These are phyloP conservation scores for Moesziomyces sp. DNA, from an alignment of 1,284 basidiomycete species.

Conservation along the genomic window DNA sequence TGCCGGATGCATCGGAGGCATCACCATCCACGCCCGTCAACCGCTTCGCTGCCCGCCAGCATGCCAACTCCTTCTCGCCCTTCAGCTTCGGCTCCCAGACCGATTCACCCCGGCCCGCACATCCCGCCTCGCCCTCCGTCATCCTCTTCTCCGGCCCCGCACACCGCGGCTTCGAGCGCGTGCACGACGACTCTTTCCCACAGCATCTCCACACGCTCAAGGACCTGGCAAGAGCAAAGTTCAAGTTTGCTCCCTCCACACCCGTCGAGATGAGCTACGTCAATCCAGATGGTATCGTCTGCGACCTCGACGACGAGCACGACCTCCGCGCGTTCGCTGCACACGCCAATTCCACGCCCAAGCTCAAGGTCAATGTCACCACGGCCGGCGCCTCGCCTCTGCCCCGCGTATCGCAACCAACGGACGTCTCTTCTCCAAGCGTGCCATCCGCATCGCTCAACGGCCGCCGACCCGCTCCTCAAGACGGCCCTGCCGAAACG, in stretches of 20 bases:
- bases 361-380: constrained; percentile 38
- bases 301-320: constrained; percentile 50
- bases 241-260: constrained; percentile 18
- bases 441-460: too few relatives aligned
- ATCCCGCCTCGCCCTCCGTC: constrained; percentile 28
- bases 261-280: constrained; percentile 47
- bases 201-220: constrained; percentile 18
- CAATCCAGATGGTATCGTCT: constrained; percentile 44
- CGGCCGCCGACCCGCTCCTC: too few relatives aligned
- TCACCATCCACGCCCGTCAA: constrained; percentile 25
- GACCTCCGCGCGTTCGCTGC: constrained; percentile 51
- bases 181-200: constrained; percentile 37
- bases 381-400: not conserved
- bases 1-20: not conserved
- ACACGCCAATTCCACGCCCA: constrained; percentile 38
- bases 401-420: not conserved
- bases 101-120: constrained; percentile 12
- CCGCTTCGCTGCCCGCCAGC: constrained; percentile 7
- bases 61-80: constrained; percentile 19
- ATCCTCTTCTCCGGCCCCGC: constrained; percentile 40
- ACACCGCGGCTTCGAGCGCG: constrained; percentile 32
- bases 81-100: constrained; percentile 20
- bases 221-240: constrained; percentile 35
- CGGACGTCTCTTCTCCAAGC: not conserved
- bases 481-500: not conserved